These are phyloP conservation scores for Trichoderma simmonsii DNA, from an alignment of 2,329 filamentous ascomycete species.

Conservation along the genomic window DNA sequence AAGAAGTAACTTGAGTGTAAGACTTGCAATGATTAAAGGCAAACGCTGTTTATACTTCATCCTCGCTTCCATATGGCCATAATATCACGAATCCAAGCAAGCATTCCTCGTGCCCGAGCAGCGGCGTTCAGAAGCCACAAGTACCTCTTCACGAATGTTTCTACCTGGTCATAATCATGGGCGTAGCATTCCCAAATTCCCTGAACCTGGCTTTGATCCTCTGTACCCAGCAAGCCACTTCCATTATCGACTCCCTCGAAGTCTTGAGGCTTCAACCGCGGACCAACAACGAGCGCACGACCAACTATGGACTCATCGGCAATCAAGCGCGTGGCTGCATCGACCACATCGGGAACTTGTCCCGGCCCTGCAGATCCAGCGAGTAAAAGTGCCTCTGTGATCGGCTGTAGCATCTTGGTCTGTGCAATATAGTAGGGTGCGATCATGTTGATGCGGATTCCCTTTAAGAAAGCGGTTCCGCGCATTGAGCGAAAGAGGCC, in stretches of 20 bases:
- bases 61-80: slow-evolving; percentile 22
- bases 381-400: slow-evolving; percentile 47
- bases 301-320: slow-evolving; percentile 57
- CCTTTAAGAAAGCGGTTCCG: slow-evolving; percentile 41
- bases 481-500: slow-evolving; percentile 62
- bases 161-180: slow-evolving; percentile 54
- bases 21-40: not conserved
- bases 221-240: slow-evolving; percentile 21
- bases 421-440: slow-evolving; percentile 65
- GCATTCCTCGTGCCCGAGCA: slow-evolving; percentile 51
- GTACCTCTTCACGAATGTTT: slow-evolving; percentile 53
- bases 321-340: slow-evolving; percentile 60
- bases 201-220: slow-evolving; percentile 39
- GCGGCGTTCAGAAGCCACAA: slow-evolving; percentile 52
- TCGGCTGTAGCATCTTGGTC: slow-evolving; percentile 50
- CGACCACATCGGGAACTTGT: slow-evolving; percentile 57
- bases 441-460: slow-evolving; percentile 63
- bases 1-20: not conserved
- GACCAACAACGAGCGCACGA: slow-evolving; percentile 55
- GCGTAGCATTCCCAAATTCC: slow-evolving; percentile 61
- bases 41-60: not conserved
- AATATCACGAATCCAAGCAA: slow-evolving; percentile 40
- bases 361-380: slow-evolving; percentile 52
- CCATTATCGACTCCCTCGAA: slow-evolving; percentile 33
- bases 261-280: slow-evolving; percentile 40